phyloP scores from a whole-genome alignment of 495 filamentous ascomycete genomes.

The Aspergillus sparsus region DNA sequence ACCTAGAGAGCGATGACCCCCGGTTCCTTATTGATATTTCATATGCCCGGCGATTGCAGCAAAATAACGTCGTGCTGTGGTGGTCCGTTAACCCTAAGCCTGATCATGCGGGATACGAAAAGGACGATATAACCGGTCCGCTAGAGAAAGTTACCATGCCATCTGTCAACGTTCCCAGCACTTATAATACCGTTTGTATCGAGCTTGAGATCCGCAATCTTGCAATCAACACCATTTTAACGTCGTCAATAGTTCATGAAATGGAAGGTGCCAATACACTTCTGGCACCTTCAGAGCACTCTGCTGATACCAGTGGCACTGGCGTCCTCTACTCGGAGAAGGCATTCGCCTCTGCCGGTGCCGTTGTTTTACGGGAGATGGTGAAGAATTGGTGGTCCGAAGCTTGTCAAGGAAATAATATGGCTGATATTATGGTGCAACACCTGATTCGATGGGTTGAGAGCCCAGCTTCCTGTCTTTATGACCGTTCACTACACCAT shows the following conservation, averaged over 20 bases:
- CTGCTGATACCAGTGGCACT: slow-evolving; percentile 57
- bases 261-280: slow-evolving; percentile 78
- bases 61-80: slow-evolving; percentile 96
- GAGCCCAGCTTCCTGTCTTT: slow-evolving; percentile 86
- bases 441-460: slow-evolving; percentile 97
- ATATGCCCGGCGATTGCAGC: slow-evolving; percentile 86
- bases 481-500: slow-evolving; percentile 93
- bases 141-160: slow-evolving; percentile 95
- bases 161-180: slow-evolving; percentile 84
- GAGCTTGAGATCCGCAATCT: slow-evolving; percentile 92
- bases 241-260: slow-evolving; percentile 96
- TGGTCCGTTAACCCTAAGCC: slow-evolving; percentile 85
- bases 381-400: slow-evolving; percentile 98
- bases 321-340: slow-evolving; percentile 84
- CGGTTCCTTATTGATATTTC: slow-evolving; percentile 93
- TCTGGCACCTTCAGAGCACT: slow-evolving; percentile 62
- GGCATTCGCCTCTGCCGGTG: slow-evolving; percentile 87
- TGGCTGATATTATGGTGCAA: slow-evolving; percentile 98
- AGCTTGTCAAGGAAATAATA: slow-evolving; percentile 83
- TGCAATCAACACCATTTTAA: slow-evolving; percentile 96
- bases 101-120: slow-evolving; percentile 95
- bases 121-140: slow-evolving; percentile 80
- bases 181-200: slow-evolving; percentile 95
- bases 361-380: slow-evolving; percentile 92
- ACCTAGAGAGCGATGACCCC: slow-evolving; percentile 91